Base-by-base conservation (phyloP, 139 green algal species). In the Coelastrella sp. region DNA sequence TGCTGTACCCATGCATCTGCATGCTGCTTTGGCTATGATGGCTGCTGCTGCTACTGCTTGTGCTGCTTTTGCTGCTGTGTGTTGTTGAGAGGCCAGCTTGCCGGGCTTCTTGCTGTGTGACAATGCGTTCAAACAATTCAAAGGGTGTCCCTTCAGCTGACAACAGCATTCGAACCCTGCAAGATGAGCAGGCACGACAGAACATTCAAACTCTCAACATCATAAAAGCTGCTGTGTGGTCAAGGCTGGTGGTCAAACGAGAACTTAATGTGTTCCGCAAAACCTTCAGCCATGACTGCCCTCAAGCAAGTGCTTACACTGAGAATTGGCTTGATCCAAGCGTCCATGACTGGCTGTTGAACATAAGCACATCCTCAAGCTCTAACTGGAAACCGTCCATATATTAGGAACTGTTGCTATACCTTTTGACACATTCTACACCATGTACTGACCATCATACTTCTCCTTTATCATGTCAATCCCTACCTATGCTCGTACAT, bases 401-500 rank as follows among this genome's bases (percentile, higher is more conserved):
- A 47, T 1, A 47, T 47, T 1, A 47, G 1, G 32, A 0, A 47
- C 32, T 47, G 32, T 47, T 47, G 32, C 1, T 47, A 47, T 47
- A 47, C 32, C 32, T 47, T 47, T 2, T 1, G 1, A 47, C 32
- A 47, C 32, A 47, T 47, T 47, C 32, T 47, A 47, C 32, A 47
- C 32, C 32, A 47, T 47, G 32, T 47, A 47, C 32, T 47, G 1
- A 0, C 1, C 32, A 47, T 47, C 1, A 1, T 47, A 47, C 32
- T 47, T 0, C 32, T 47, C 32, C 0, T 47, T 3, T 22, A 78
- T 32, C 73, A 78, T 61, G 4, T 20, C 11, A 66, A 5, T 58
- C 5, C 88, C 3, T 89, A 96, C 94, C 93, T 95, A 90, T 98
- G 93, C 89, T 99, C 98, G 90, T 99, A 99, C 92, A 99, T 77